A percentile compares a stretch with the other conserved stretches of the same genome.
phyloP scores from a whole-genome alignment of 345 rosid species.

The Citrus glauca region DNA sequence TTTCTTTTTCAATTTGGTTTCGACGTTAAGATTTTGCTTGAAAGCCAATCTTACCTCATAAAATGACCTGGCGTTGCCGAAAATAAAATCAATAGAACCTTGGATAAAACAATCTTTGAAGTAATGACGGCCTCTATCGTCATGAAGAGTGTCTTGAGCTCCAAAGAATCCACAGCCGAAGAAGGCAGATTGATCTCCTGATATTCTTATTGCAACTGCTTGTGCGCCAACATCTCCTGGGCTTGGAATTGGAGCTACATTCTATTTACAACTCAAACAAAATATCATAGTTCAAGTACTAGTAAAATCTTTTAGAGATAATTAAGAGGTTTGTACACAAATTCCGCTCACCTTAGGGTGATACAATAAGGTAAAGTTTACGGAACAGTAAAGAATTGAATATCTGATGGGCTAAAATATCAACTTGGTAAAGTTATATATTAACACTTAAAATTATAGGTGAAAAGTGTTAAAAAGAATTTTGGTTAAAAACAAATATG shows the following conservation, averaged over 20 bases:
- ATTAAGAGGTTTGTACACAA: no score
- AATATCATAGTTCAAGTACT: no score
- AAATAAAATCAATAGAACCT: slow-evolving; percentile 94
- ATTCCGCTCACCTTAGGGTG: no score
- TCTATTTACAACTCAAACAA: slow-evolving; percentile 23
- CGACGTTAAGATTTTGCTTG: background rate
- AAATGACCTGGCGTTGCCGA: slow-evolving; percentile 76
- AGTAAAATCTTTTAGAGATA: no score
- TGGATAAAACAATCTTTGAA: slow-evolving; percentile 89
- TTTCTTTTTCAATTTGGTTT: no score
- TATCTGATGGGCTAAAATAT: no score
- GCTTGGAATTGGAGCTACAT: slow-evolving; percentile 73
- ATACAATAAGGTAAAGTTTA: no score
- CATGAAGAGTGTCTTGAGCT: slow-evolving; percentile 96
- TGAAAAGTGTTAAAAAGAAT: no score
- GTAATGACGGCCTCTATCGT: slow-evolving; percentile 83
- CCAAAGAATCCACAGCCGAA: slow-evolving; percentile 92
- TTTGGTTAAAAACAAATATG: no score
- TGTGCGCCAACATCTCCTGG: slow-evolving; percentile 84
- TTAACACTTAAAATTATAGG: no score
- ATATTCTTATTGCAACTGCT: slow-evolving; percentile 77
- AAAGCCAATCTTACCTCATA: slow-evolving; percentile 44
- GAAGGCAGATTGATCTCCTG: slow-evolving; percentile 70
- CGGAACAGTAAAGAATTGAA: no score
- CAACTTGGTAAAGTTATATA: no score